These are phyloP conservation scores for Bullera alba DNA, from an alignment of 768 basidiomycete species.

Conservation along the genomic window DNA sequence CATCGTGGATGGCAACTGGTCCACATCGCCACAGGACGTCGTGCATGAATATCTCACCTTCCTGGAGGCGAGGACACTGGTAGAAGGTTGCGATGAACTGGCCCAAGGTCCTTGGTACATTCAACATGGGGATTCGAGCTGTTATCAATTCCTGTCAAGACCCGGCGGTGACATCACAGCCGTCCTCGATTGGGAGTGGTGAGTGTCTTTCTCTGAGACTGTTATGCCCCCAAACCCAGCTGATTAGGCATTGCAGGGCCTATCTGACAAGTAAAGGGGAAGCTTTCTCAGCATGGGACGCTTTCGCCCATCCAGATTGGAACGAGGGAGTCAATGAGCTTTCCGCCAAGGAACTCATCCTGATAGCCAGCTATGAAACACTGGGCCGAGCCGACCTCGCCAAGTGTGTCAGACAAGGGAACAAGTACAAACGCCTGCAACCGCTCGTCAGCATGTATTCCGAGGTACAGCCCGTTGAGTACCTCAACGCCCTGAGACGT, in stretches of 20 bases:
- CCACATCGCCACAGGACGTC: neutral
- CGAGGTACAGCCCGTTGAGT: too few species aligned
- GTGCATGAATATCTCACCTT: neutral
- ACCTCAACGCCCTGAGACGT: neutral
- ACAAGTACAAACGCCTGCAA: neutral
- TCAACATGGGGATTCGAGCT: conserved; percentile 9
- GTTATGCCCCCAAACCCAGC: too few species aligned
- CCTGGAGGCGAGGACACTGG: neutral
- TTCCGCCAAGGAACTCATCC: neutral
- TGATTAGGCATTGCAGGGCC: conserved; percentile 1
- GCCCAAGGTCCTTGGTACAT: conserved; percentile 8
- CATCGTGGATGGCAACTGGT: neutral
- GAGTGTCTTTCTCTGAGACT: neutral
- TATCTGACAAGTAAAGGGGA: conserved; percentile 7
- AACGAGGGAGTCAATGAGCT: neutral
- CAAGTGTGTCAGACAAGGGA: neutral
- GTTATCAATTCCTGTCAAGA: conserved; percentile 4
- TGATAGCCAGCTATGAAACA: neutral
- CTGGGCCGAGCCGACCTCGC: neutral
- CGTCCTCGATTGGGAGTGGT: conserved; percentile 20
- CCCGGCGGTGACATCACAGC: neutral
- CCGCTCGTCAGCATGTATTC: too few species aligned
- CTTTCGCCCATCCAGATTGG: conserved; percentile 5
- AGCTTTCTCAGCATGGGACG: too few species aligned
- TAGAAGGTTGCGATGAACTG: neutral